Evolutionary conservation across 139 green algal genomes (phyloP), one percentile per base, ranked within the genome.

Genomic region (Chlorella sp.): DNA sequence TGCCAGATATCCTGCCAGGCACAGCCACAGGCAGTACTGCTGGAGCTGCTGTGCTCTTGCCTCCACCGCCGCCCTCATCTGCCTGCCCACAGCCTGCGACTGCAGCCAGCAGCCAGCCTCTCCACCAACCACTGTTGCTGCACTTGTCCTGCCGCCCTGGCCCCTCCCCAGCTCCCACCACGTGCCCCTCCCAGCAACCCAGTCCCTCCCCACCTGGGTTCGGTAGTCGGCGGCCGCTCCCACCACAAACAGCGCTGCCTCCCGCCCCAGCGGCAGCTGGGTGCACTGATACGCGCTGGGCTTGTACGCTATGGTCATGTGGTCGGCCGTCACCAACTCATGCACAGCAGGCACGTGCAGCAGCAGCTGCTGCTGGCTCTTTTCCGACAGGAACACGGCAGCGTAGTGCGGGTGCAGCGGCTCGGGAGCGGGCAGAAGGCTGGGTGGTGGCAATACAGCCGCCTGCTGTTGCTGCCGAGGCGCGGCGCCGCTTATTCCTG

Each of bases 241-340:
- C 21, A 42, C 81, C 32, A 92, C 82, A 83, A 86, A 86, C 40
- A 92, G 78, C 19, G 83, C n/a, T 2, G 79, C 89, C 9, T 86
- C 66, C 0, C 48, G 40, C 5, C 89, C 89, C 85, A 88, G 69
- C 0, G 88, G 88, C 68, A 88, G 81, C n/a, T 76, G 11, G 0
- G 28, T 32, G 68, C 81, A 88, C 40, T 76, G 34, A 11, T 61
- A 53, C 22, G 19, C 42, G n/a, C 21, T 78, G 16, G 88, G 88
- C 16, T 61, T 73, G 71, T 92, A 92, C 0, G 83, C 48, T 24
- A 92, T 19, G 15, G 89, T 92, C 81, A 89, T 81, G 83, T 92
- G 89, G 53, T 92, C 81, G 0, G 89, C 89, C 7, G 15, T 61
- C 48, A 92, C 69, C 83, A 30, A 7, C 68, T 90, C 87, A 18